These are phyloP conservation scores for Pyrenophora tritici-repentis DNA, from an alignment of 2,329 filamentous ascomycete species.

Conservation along the genomic window DNA sequence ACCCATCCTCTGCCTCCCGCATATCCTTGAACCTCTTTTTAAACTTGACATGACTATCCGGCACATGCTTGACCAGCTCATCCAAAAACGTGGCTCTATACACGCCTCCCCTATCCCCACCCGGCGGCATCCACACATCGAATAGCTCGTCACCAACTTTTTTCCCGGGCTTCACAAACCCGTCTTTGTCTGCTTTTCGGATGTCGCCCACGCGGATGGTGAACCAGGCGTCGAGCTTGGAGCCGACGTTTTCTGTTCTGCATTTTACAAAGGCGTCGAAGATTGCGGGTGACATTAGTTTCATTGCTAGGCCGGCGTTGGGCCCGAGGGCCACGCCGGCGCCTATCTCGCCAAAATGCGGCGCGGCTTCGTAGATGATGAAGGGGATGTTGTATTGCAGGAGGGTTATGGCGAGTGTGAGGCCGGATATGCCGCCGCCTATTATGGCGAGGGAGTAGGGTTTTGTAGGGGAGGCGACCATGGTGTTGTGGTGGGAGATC, in stretches of 20 bases:
- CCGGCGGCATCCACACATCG: slow-evolving; percentile 31
- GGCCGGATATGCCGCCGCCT: slow-evolving; percentile 64
- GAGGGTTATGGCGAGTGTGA: slow-evolving; percentile 60
- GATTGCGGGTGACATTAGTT: slow-evolving; percentile 55
- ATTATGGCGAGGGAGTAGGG: slow-evolving; percentile 60
- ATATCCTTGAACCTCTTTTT: slow-evolving; percentile 48
- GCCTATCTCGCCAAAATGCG: slow-evolving; percentile 62
- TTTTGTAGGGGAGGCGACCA: slow-evolving; percentile 29
- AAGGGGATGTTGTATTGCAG: slow-evolving; percentile 53
- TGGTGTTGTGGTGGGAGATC: not conserved
- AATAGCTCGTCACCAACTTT: slow-evolving; percentile 41
- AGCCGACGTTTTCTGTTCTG: slow-evolving; percentile 46
- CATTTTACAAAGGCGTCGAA: slow-evolving; percentile 49
- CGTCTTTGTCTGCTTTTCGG: slow-evolving; percentile 38
- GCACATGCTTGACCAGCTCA: slow-evolving; percentile 56
- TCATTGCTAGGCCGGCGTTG: slow-evolving; percentile 61
- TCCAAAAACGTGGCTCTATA: slow-evolving; percentile 59
- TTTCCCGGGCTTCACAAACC: slow-evolving; percentile 32
- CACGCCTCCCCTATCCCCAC: slow-evolving; percentile 43
- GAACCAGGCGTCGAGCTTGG: slow-evolving; percentile 35
- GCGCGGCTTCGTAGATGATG: slow-evolving; percentile 62
- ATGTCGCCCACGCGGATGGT: slow-evolving; percentile 41
- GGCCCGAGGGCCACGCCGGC: slow-evolving; percentile 63
- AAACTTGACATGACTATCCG: slow-evolving; percentile 51
- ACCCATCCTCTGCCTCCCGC: slow-evolving; percentile 35